Base-by-base conservation (phyloP, 1,284 basidiomycete species). In the Ustilago shanxiensis region DNA sequence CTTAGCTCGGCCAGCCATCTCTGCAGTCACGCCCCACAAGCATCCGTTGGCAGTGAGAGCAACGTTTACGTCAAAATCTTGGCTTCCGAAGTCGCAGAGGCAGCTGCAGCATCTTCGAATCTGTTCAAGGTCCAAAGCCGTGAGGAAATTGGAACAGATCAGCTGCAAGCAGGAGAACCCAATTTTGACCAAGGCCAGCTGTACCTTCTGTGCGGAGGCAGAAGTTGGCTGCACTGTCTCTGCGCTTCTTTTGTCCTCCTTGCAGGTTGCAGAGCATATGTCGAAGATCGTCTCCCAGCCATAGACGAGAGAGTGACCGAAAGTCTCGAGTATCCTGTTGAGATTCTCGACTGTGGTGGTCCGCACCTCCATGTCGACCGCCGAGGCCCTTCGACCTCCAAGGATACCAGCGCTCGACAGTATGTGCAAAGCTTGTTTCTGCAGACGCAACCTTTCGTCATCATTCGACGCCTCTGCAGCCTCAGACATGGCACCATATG, bases 241-340 rank as follows among this genome's bases (percentile, higher is more conserved):
- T n/a, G 66, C 22, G 33, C 49, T 64, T 26, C 70, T 45, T 28
- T 66, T 57, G 55, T 67, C 44, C 66, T 54, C 61, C 22, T 66
- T 65, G 56, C 79, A 80, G 0, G 79, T 66, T 1, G 79, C 77
- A 11, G 78, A 73, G 52, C 81, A 85, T 22, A 97, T 94, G 70
- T 92, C 90, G 85, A 98, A 98, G 79, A 98, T 94, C 0, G 89
- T 92, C 67, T 93, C 92, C 96, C 96, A 99, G 0, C 95, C 95
- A 11, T 92, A 90, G 8, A 94, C 89, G 1, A 99, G 89, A 0
- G 93, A 93, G 86, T 98, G 95, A 0, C 94, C 95, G 0, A 93
- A 93, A 0, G 92, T 91, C 86, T 98, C 94, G 18, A 99, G 88
- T 1, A 84, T 93, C 78, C 93, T 91, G 79, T 95, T 93, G 20